Evolutionary conservation across 768 basidiomycete genomes (phyloP).

Genomic region (Kwoniella botswanensis): DNA sequence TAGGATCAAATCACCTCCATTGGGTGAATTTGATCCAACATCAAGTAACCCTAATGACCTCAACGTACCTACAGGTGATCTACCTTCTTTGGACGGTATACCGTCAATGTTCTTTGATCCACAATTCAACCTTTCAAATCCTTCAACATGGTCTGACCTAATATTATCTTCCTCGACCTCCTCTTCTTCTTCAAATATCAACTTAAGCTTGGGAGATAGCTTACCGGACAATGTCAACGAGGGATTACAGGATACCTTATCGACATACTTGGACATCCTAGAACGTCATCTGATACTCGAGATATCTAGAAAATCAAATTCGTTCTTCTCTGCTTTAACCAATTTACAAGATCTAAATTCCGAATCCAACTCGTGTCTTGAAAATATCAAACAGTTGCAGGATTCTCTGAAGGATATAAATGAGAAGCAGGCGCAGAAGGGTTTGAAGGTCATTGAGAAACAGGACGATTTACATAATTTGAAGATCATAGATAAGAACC

Average conservation of each 20-base stretch:
- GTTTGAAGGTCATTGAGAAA: conserved; percentile 69
- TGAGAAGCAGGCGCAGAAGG: conserved; percentile 74
- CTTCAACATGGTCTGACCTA: conserved; percentile 72
- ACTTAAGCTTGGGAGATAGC: neutral
- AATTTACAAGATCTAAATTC: conserved; percentile 91
- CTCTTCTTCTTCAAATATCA: conserved; percentile 33
- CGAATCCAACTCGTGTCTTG: conserved; percentile 81
- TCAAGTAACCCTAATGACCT: conserved; percentile 55
- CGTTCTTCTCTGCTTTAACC: conserved; percentile 93
- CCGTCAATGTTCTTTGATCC: conserved; percentile 80
- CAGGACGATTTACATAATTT: conserved; percentile 68
- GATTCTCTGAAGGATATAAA: conserved; percentile 75
- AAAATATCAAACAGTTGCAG: conserved; percentile 75
- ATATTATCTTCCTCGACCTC: conserved; percentile 27
- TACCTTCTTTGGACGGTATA: conserved; percentile 76
- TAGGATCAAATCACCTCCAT: conserved; percentile 12
- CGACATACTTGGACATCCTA: conserved; percentile 87
- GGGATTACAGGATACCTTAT: conserved; percentile 78
- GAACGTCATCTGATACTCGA: conserved; percentile 94
- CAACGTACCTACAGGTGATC: conserved; percentile 40
- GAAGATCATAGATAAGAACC: conserved; percentile 63
- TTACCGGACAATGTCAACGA: conserved; percentile 7
- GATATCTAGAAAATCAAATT: conserved; percentile 84
- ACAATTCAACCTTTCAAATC: conserved; percentile 79
- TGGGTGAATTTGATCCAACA: conserved; percentile 32